Evolutionary conservation across 768 basidiomycete species (phyloP), one percentile per base, ranked within the genome.

Genomic region (Xerocomellus amylosporus): DNA sequence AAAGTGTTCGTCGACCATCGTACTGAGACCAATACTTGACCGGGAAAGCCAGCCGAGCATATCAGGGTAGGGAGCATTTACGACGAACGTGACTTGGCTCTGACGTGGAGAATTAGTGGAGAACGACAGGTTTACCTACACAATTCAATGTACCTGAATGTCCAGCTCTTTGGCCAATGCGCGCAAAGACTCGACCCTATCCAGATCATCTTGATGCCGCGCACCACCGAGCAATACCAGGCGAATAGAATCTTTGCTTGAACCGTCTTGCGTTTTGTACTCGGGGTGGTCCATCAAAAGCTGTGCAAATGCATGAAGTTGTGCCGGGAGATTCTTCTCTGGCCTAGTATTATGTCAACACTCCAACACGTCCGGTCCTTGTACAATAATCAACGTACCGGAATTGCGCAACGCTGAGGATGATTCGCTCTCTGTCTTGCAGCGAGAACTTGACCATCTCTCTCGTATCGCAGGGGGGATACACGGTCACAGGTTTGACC

Each of bases 1-100:
- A 58, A 98, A 99, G 68, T 99, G 96, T 70, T 99, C 96, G 65
- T 98, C 94, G 0, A 93, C 81, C 96, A 99, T 99, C 14, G 96
- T 97, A 65, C 91, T 95, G 24, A 98, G 67, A 0, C 96, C 95
- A 15, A 98, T 79, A 57, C 86, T 89, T 2, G 93, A 84, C 42
- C 73, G 74, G 8, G 87, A 83, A 2, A 99, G 76, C 79, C 87
- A 86, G 6, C 70, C 64, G 4, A 93, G 78, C 55, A 98, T 79
- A 26, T 78, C 79, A 0, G 83, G 66, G 59, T 88, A 98, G 5
- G 88, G 74, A 0, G 89, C 92, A 58, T 98, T 98, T 40, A 96
- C 79, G 13, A 90, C 72, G 59, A 99, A 91, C 48, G 85, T 76
- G 26, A 91, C 85, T 52, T 84, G 75, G 22, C 79, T 73, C 93